Evolutionary conservation across 2,329 filamentous ascomycete species (phyloP).

Genomic region (Fusarium denticulatum): DNA sequence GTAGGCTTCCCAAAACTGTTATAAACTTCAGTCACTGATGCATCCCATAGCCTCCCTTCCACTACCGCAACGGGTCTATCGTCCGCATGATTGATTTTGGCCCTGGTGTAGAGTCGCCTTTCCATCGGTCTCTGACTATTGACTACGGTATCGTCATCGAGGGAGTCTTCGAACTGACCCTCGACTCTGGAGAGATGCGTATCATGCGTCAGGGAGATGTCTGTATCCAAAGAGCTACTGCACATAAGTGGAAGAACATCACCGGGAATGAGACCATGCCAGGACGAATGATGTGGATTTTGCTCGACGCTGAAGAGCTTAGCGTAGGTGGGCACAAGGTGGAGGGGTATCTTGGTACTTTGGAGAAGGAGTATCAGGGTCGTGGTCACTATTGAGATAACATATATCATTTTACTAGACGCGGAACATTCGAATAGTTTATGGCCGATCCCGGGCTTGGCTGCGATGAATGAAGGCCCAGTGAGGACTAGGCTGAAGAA

Average conservation of each 20-base stretch:
- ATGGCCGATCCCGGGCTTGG: not conserved
- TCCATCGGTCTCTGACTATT: not conserved
- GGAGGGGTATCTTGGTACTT: not conserved
- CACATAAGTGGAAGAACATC: not conserved
- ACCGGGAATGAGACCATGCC: not conserved
- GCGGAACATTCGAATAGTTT: not conserved
- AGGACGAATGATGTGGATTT: not conserved
- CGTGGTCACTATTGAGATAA: not conserved
- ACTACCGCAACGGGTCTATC: not conserved
- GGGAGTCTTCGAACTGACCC: not conserved
- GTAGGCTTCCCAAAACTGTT: fast-evolving
- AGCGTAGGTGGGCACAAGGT: not conserved
- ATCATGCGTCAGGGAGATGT: not conserved
- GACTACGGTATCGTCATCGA: not conserved
- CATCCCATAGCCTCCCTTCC: not conserved
- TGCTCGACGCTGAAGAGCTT: not conserved
- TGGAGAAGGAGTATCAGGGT: not conserved
- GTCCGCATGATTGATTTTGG: not conserved
- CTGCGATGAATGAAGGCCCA: fast-evolving
- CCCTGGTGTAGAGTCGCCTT: fast-evolving
- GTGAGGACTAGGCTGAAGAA: not conserved
- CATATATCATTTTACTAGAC: not conserved
- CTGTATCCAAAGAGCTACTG: not conserved
- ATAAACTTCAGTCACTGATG: not conserved
- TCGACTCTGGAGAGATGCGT: not conserved